Base-by-base conservation (phyloP, 768 basidiomycete genomes). In the Erythrobasidium yunnanense region DNA sequence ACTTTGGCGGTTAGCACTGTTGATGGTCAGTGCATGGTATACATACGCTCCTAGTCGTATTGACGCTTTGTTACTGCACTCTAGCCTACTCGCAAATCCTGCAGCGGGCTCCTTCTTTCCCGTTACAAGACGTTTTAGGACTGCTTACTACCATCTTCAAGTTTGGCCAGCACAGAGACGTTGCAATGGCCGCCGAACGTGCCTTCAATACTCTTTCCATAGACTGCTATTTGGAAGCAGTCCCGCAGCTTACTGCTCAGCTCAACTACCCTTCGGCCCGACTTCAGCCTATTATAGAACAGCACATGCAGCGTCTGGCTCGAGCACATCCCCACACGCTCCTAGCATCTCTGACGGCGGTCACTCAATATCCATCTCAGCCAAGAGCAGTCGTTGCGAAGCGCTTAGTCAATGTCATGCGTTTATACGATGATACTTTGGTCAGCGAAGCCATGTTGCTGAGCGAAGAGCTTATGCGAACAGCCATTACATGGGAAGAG, bases 371-470 rank as follows among this genome's bases (percentile, higher is more conserved):
- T 35, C 29, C 50, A 2, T 49, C 49, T 4, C 62, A 55, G 29
- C 32, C 45, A 18, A 15, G 55, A 29, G 67, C 63, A 32, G 29
- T 17, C 15, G 35, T 63, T 8, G 67, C 67, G 5, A 51, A 34
- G 34, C 35, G 50, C 2, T 22, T 68, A 17, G 49, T 68, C 23
- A 29, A 68, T 49, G 11, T 38, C 6, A 54, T 68, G 38, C 30
- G 55, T 25, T 13, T 53, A 3, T 51, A 53, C 13, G 47, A 68
- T 29, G 57, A 63, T 4, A 22, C 25, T 20, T 52, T 68, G 18
- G 60, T 68, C 1, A 27, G 65, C 45, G 56, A 68, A 27, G 66
- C 66, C 7, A 46, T 67, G 18, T 20, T 53, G 3, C 45, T 68
- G 18, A 58, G 38, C 32, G 15, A 23, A 13, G 67, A 68, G 50